These are phyloP conservation scores for Thyridium curvatum DNA, from an alignment of 2,329 filamentous ascomycete genomes.

Conservation along the genomic window DNA sequence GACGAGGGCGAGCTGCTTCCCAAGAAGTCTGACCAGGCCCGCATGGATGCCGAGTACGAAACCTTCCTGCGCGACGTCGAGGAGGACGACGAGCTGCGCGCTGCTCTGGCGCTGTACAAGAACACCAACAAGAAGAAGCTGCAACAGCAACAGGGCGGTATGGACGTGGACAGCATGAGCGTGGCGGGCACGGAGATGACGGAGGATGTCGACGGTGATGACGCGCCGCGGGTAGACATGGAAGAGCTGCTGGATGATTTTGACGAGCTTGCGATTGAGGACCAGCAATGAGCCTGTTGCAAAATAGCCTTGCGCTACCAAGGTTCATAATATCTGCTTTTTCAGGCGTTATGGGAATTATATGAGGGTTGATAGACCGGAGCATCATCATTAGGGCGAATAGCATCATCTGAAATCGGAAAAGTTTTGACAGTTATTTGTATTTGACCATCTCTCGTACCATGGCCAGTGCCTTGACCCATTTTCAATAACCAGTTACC, in stretches of 20 bases:
- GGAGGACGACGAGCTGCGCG: constrained; percentile 83
- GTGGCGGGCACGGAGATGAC: constrained; percentile 55
- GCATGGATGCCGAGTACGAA: constrained; percentile 90
- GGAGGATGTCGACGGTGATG: constrained; percentile 23
- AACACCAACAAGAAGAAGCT: constrained; percentile 43
- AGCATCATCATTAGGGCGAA: too few relatives aligned
- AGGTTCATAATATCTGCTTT: too few relatives aligned
- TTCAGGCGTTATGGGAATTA: constrained; percentile 1
- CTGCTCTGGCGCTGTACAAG: constrained; percentile 84
- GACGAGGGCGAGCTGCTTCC: constrained; percentile 85
- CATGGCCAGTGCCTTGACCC: too few relatives aligned
- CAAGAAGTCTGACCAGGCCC: constrained; percentile 80
- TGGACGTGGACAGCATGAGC: constrained; percentile 54
- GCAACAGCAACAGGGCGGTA: constrained; percentile 23
- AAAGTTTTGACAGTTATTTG: not conserved
- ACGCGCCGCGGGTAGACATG: constrained; percentile 65
- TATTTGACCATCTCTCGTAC: too few relatives aligned
- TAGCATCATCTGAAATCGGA: not conserved
- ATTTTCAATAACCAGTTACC: too few relatives aligned
- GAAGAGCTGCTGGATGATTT: constrained; percentile 86
- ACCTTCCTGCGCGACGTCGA: constrained; percentile 96
- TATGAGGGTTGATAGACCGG: too few relatives aligned
- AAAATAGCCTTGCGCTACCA: too few relatives aligned
- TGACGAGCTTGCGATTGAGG: constrained; percentile 74
- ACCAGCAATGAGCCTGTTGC: constrained; percentile 18